Evolutionary conservation across 176 grass and related monocot genomes (phyloP), one percentile per base, ranked within the genome.

Genomic region (Neostapfia colusana): DNA sequence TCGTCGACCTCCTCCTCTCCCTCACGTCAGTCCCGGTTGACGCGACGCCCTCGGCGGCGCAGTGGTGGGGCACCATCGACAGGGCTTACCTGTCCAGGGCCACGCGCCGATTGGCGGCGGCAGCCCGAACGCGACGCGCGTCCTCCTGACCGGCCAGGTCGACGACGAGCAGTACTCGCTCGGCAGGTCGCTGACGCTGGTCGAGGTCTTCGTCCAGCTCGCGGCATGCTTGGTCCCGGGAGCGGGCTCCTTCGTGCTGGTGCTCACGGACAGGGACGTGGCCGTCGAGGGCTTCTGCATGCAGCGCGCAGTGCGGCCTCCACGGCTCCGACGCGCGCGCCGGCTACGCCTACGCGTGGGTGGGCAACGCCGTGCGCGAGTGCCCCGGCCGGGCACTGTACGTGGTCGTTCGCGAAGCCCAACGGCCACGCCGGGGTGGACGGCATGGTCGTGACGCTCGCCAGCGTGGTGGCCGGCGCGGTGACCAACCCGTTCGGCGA

Each of bases 311-410:
- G 18, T 90, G 84, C 53, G 84, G 75, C 4, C 7, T 82, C 27
- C 88, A 87, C 60, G 83, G 72, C 46, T 61, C 83, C n/a, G 72
- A 85, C 56, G 28, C 72, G 4, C 39, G 49, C 6, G 59, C 60
- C 35, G 60, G 83, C 7, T 74, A 48, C 9, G 46, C 76, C 0
- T 93, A 77, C 53, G 74, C 60, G 21, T 93, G 83, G 90, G 72
- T 60, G 1, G 90, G 86, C 45, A 70, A 93, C 76, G 79, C 86
- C 8, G 69, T 3, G 44, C 25, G n/a, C 13, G 60, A 85, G 82
- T 92, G 89, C 82, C 85, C n/a, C n/a, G n/a, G n/a, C 89, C 0
- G 90, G 83, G 1, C 86, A 84, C n/a, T 93, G 90, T 49, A 83
- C 90, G 63, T 93, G 86, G 90, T 83, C 90, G n/a, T 92, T 92